These are phyloP conservation scores for Xylariaceae sp. DNA, from an alignment of 2,329 filamentous ascomycete genomes.

Conservation along the genomic window DNA sequence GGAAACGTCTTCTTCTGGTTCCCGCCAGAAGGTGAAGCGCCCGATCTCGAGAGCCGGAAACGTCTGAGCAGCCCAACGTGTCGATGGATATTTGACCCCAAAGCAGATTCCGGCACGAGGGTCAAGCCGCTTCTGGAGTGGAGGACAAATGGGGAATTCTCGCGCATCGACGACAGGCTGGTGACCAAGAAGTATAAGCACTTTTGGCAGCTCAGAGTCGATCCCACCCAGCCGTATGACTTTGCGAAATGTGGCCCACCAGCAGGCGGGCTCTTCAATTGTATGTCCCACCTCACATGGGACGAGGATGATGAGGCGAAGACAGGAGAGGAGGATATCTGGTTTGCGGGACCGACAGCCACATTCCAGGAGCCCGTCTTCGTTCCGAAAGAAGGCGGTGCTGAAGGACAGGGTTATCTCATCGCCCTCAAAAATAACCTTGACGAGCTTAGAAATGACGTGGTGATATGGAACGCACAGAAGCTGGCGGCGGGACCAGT, in stretches of 20 bases:
- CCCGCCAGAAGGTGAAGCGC: conserved; percentile 31
- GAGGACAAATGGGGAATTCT: conserved; percentile 44
- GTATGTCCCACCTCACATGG: conserved; percentile 41
- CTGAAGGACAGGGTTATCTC: conserved; percentile 45
- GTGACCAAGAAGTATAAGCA: conserved; percentile 40
- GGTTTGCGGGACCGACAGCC: conserved; percentile 39
- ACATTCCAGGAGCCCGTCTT: conserved; percentile 51
- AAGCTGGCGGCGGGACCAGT: conserved; percentile 35
- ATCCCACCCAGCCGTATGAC: conserved; percentile 36
- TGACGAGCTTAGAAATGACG: conserved; percentile 39
- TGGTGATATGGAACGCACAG: conserved; percentile 39
- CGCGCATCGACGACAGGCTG: conserved; percentile 43
- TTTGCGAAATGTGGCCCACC: conserved; percentile 39
- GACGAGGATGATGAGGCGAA: conserved; percentile 17
- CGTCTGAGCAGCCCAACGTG: conserved; percentile 36
- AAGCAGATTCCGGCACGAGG: conserved; percentile 32
- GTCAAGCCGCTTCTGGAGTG: conserved; percentile 33
- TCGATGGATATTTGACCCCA: conserved; percentile 37
- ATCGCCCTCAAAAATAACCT: conserved; percentile 42
- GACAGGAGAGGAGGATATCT: conserved; percentile 35
- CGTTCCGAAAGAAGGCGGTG: conserved; percentile 38
- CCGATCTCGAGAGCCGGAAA: conserved; percentile 25
- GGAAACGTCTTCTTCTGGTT: conserved; percentile 44
- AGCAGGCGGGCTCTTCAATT: conserved; percentile 41
- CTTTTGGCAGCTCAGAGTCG: conserved; percentile 41